phyloP scores from a whole-genome alignment of 495 filamentous ascomycete species.

The Massariosphaeria phaeospora region DNA sequence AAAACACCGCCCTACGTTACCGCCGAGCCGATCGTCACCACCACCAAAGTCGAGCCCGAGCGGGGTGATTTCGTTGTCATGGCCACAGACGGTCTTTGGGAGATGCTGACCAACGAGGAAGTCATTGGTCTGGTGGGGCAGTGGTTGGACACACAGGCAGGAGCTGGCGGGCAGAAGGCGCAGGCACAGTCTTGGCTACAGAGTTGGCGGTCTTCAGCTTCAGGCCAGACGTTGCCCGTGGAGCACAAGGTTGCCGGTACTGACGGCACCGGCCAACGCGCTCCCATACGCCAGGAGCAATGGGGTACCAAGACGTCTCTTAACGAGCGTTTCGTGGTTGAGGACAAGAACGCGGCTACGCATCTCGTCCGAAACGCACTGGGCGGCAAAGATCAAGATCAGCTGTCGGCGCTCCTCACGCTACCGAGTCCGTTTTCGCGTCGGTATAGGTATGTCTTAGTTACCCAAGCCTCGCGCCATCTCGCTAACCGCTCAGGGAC shows the following conservation, averaged over 20 bases:
- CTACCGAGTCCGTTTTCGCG: conserved; percentile 86
- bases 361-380: conserved; percentile 94
- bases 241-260: conserved; percentile 46
- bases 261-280: conserved; percentile 46
- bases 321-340: conserved; percentile 78
- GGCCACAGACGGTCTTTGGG: conserved; percentile 96
- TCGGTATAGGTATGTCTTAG: conserved; percentile 66
- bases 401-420: conserved; percentile 89
- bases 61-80: conserved; percentile 94
- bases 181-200: conserved; percentile 48
- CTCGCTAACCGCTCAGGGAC: conserved; percentile 53
- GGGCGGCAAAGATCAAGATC: conserved; percentile 87
- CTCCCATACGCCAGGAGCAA: conserved; percentile 79
- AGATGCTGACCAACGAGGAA: conserved; percentile 98
- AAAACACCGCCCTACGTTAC: conserved; percentile 97
- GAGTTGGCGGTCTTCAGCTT: conserved; percentile 48
- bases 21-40: conserved; percentile 90
- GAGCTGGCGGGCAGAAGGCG: conserved; percentile 37
- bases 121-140: conserved; percentile 93
- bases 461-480: neutral
- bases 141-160: conserved; percentile 69
- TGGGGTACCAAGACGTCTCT: conserved; percentile 61
- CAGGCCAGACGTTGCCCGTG: conserved; percentile 53
- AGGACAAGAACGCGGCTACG: conserved; percentile 94
- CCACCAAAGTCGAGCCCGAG: conserved; percentile 85